Evolutionary conservation across 129 eudicot genomes (phyloP).

Genomic region (Escallonia herrerae): DNA sequence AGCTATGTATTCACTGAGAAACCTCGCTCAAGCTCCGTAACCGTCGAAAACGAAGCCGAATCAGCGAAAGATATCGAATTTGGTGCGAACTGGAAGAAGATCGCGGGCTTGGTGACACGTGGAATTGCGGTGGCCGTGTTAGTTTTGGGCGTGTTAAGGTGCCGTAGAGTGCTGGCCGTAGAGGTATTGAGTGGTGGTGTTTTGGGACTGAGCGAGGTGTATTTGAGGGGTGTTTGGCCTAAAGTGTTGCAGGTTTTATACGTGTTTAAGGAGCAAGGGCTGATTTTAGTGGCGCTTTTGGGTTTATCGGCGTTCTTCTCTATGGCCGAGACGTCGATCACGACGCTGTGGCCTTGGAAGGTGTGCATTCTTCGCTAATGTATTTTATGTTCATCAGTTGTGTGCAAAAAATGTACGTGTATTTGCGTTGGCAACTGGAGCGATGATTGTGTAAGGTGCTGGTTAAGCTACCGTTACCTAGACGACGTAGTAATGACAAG

Average conservation of each 20-base stretch:
- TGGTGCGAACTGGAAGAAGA: slow-evolving; percentile 8
- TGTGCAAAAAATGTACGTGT: too few relatives aligned
- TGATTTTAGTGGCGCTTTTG: slow-evolving; percentile 56
- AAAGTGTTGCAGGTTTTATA: slow-evolving; percentile 39
- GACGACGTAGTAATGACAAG: too few relatives aligned
- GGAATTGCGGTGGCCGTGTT: slow-evolving; percentile 39
- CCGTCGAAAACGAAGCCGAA: neutral
- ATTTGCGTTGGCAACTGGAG: too few relatives aligned
- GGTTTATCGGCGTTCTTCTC: slow-evolving; percentile 66
- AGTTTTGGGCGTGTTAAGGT: slow-evolving; percentile 38
- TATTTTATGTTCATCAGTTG: too few relatives aligned
- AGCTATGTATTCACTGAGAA: neutral
- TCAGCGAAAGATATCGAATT: neutral
- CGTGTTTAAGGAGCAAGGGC: slow-evolving; percentile 60
- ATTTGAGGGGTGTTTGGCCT: slow-evolving; percentile 38
- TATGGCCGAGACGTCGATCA: slow-evolving; percentile 71
- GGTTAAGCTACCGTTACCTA: too few relatives aligned
- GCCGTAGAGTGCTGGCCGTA: slow-evolving; percentile 42
- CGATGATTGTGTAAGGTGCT: too few relatives aligned
- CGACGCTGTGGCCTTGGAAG: slow-evolving; percentile 77
- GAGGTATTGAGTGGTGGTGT: slow-evolving; percentile 24
- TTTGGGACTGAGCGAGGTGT: slow-evolving; percentile 26
- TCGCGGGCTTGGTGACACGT: slow-evolving; percentile 28
- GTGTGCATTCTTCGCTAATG: slow-evolving; percentile 10
- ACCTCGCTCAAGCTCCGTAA: slow-evolving; percentile 12